Percentiles rank a stretch among this genome's conserved stretches.
These are phyloP conservation scores for Gloeophyllum trabeum DNA, from an alignment of 768 basidiomycete genomes.

Conservation along the genomic window DNA sequence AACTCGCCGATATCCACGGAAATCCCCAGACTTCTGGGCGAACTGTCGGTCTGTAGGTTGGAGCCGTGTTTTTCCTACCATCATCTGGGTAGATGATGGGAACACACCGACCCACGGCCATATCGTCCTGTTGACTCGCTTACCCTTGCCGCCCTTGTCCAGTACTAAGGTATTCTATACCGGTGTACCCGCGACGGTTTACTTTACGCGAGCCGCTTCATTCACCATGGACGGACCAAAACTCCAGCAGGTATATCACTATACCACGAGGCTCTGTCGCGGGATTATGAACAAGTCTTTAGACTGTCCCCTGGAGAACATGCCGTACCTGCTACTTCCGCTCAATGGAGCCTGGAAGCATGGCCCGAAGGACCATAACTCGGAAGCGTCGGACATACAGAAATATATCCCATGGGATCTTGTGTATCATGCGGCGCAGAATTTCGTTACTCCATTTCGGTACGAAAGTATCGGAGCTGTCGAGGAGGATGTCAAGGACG, in stretches of 20 bases:
- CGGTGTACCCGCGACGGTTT: constrained; percentile 30
- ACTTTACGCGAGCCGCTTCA: constrained; percentile 34
- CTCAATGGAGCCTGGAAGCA: constrained; percentile 29
- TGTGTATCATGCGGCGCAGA: constrained; percentile 37
- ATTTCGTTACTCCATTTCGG: constrained; percentile 41
- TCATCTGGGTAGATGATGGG: constrained; percentile 24
- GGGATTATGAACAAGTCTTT: constrained; percentile 60
- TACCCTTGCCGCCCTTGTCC: constrained; percentile 48
- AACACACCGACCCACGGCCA: too few species aligned
- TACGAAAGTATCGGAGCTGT: constrained; percentile 22
- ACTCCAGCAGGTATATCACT: constrained; percentile 38
- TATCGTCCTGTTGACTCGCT: constrained; percentile 53
- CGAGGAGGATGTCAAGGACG: constrained; percentile 41
- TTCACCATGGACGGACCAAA: constrained; percentile 35
- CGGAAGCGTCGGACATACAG: constrained; percentile 21
- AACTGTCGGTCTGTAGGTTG: constrained; percentile 21
- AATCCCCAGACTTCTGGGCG: constrained; percentile 58
- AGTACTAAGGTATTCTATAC: constrained; percentile 51
- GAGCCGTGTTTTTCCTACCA: constrained; percentile 42
- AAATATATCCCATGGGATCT: constrained; percentile 53
- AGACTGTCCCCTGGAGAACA: constrained; percentile 36
- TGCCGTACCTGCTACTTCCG: constrained; percentile 62
- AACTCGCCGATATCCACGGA: constrained; percentile 43
- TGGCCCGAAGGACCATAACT: constrained; percentile 8
- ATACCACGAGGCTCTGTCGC: constrained; percentile 54